Evolutionary conservation across 108 stramenopile species (phyloP), one percentile per base, ranked within the genome.

Genomic region (Discostella pseudostelligera): DNA sequence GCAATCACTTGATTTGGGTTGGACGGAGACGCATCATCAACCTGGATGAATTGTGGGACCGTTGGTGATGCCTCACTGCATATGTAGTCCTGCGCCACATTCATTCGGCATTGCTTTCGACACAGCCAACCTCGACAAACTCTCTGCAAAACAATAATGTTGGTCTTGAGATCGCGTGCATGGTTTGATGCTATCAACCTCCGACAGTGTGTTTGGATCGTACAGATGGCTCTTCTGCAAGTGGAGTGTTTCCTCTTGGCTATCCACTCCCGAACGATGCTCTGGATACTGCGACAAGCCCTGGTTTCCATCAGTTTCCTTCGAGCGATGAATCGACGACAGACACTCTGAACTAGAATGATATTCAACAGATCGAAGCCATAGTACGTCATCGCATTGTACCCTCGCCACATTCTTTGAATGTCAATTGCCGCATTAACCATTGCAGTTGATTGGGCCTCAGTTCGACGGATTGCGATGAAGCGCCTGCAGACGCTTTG

Each of bases 351-450:
- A 19, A 66, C 69, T 16, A 55, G 58, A 10, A 81, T 59, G 36
- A 88, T 71, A 57, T 88, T 83, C 45, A 81, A 19, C 17, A 82
- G 39, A 24, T 64, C 65, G 11, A 80, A 56, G 13, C 62, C 66
- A 51, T 79, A 86, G 25, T 53, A 63, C 9, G 71, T 48, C 26
- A 62, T 48, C 25, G 61, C 70, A 8, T 40, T 26, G 56, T 69
- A 81, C 21, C 74, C 32, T 12, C 83, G 56, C 80, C 83, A 90
- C 17, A 26, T 37, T 12, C 59, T 50, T 57, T 90, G 88, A 26
- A 88, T 62, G 12, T 25, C 39, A 36, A 59, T 36, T 39, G 58
- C 20, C 20, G 51, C 51, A 53, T 28, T 53, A 11, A 10, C 51
- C 24, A 8, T 53, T 10, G 24, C 7, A 7, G 8, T 53, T 3